Evolutionary conservation across 108 stramenopile genomes (phyloP), one percentile per base, ranked within the genome.

Genomic region (Skeletonema costatum): DNA sequence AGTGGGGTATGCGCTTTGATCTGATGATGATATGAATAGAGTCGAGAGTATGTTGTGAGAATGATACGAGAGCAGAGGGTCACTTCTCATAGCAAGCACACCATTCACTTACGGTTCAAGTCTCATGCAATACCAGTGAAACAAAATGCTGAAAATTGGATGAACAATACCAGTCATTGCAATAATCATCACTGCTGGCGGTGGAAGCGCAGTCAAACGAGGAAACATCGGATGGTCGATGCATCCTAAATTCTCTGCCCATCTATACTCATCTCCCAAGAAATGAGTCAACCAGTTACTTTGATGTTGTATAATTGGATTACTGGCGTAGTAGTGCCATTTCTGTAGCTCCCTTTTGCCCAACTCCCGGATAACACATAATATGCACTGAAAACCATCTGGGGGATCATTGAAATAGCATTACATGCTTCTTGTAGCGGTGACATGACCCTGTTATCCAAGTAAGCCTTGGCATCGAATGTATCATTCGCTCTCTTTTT

Each of bases 371-470:
- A 79, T 16, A 93, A 46, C 2, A 92, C 56, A 66, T 81, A 89
- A 42, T 81, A 84, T 11, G 82, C 48, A 61, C 88, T 86, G 33
- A 78, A 90, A 25, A 89, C 62, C 19, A 86, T 71, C 30, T 60
- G 74, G 0, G 91, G 89, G 32, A 94, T 64, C 74, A 92, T 87
- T 2, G 93, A 92, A 14, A 92, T 51, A 10, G 88, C 91, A 71
- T 94, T 94, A 68, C 83, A 76, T 21, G 84, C 76, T 69, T 94
- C 93, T 76, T 94, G 93, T 44, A 83, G 68, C 10, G 87, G 76
- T 14, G 90, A 84, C 93, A 94, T 94, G 33, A 87, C 79, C 58
- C 93, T 85, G 44, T 79, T 74, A n/a, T 83, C 65, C 32, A 75
- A 36, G 33, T 63, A 81, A 21, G 53, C 70, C 39, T 81, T 58